phyloP scores from a whole-genome alignment of 2,329 filamentous ascomycete genomes.

The Coniochaeta hoffmannii region DNA sequence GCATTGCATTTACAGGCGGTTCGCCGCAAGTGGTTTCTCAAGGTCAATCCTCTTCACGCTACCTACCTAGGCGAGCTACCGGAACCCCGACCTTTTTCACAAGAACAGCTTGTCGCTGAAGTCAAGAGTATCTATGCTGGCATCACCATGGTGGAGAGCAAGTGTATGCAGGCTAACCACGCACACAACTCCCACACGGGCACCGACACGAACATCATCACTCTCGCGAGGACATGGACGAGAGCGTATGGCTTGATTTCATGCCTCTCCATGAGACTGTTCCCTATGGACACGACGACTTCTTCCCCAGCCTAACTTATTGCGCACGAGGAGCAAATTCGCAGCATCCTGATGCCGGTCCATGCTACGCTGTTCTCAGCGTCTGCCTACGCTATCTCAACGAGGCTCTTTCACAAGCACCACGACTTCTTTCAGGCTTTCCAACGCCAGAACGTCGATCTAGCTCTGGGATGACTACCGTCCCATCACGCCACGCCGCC shows the following conservation, averaged over 20 bases:
- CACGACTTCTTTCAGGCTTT: slow-evolving; percentile 82
- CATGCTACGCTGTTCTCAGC: no score
- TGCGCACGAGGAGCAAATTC: no score
- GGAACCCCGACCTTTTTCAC: slow-evolving; percentile 61
- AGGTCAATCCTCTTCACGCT: no score
- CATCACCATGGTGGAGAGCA: slow-evolving; percentile 76
- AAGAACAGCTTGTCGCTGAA: slow-evolving; percentile 72
- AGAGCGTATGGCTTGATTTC: slow-evolving; percentile 76
- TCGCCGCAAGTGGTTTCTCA: no score
- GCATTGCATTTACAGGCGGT: no score
- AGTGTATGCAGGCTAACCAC: slow-evolving; percentile 77
- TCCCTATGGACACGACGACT: slow-evolving; percentile 76
- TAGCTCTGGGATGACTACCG: slow-evolving; percentile 51
- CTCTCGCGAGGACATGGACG: slow-evolving; percentile 35
- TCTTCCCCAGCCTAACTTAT: no score
- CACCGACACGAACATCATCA: slow-evolving; percentile 8
- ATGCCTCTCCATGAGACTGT: slow-evolving; percentile 76
- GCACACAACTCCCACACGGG: slow-evolving; percentile 42
- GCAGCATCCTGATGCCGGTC: no score
- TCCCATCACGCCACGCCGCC: slow-evolving; percentile 86
- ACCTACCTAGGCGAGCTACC: no score
- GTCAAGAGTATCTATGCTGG: slow-evolving; percentile 80
- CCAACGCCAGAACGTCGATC: slow-evolving; percentile 73
- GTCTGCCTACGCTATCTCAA: no score
- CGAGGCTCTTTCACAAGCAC: no score